phyloP scores from a whole-genome alignment of 441 rosid genomes.

The Erodium chrysanthum region DNA sequence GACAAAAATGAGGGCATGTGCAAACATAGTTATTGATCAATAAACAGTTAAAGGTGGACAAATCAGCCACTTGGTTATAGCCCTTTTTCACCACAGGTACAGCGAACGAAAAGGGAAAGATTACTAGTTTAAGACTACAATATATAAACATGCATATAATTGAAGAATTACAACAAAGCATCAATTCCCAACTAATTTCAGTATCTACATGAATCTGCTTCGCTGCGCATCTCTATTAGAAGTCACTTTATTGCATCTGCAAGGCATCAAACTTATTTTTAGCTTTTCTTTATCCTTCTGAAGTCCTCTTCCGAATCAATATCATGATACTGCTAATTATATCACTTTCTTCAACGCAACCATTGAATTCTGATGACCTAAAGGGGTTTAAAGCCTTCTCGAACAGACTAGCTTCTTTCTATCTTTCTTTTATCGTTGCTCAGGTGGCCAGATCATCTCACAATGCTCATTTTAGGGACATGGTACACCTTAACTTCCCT shows the following conservation, averaged over 20 bases:
- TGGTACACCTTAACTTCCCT: no score
- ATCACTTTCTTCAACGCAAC: neutral
- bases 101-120: neutral
- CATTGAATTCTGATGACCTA: neutral
- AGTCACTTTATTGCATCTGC: neutral
- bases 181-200: neutral
- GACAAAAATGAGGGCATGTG: conserved; percentile 15
- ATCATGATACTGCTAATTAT: neutral
- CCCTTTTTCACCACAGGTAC: neutral
- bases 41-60: neutral
- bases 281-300: neutral
- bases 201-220: neutral
- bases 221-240: neutral
- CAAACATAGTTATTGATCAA: neutral
- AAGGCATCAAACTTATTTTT: neutral
- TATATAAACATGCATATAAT: neutral
- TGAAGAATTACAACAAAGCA: neutral
- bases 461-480: neutral
- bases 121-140: neutral
- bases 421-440: neutral
- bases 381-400: neutral
- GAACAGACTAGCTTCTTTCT: neutral
- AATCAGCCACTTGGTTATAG: neutral
- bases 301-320: neutral
- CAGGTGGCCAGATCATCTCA: neutral